These are phyloP conservation scores for Pyrus pyrifolia DNA, from an alignment of 306 rosid genomes.

Conservation along the genomic window DNA sequence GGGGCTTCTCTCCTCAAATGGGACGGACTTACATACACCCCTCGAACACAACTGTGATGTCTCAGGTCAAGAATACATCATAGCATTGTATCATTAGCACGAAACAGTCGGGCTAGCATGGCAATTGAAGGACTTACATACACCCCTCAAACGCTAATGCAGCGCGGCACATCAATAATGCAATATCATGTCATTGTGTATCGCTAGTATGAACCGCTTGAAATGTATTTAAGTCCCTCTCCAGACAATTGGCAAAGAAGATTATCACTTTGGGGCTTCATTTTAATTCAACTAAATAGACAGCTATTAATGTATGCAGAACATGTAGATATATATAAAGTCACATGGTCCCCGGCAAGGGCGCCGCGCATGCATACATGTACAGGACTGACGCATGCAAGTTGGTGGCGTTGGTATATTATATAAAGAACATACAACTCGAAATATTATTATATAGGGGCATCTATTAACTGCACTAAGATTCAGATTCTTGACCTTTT, in stretches of 20 bases:
- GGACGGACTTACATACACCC: background rate
- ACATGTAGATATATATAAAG: background rate
- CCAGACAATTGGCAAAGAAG: background rate
- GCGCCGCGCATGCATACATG: background rate
- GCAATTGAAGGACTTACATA: background rate
- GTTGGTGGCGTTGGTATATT: background rate
- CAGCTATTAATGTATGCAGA: background rate
- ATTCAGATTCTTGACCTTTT: background rate
- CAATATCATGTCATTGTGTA: too few relatives aligned
- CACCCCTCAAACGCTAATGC: background rate
- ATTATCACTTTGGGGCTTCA: background rate
- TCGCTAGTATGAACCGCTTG: background rate
- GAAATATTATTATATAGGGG: background rate
- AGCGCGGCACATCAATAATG: background rate
- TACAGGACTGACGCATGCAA: background rate
- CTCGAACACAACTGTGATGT: background rate
- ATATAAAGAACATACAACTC: background rate
- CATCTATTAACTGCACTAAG: too few relatives aligned
- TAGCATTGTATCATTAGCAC: too few relatives aligned
- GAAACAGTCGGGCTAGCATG: background rate
- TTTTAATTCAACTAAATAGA: background rate
- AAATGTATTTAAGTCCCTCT: background rate
- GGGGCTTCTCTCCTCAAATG: background rate
- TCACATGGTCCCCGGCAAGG: constrained; percentile 12
- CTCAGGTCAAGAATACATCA: background rate